Evolutionary conservation across 1,284 basidiomycete genomes (phyloP).

Genomic region (Mycena sp.): DNA sequence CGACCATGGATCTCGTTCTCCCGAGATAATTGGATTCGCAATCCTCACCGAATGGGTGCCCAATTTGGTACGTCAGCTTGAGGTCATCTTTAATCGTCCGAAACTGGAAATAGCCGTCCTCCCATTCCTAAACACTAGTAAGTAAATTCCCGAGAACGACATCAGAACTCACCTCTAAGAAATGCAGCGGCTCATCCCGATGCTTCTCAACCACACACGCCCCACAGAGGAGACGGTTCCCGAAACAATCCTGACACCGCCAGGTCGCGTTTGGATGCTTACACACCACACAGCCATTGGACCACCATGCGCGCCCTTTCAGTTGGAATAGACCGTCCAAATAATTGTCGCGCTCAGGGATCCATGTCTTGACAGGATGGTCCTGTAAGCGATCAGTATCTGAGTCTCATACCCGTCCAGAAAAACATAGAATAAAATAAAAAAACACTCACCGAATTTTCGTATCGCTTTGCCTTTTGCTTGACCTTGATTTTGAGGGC

Average conservation of each 20-base stretch:
- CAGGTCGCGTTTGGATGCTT: background rate
- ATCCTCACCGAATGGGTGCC: background rate
- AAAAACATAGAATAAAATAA: too few species aligned
- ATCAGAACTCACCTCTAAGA: background rate
- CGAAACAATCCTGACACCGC: constrained; percentile 15
- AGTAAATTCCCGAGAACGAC: too few species aligned
- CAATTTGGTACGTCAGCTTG: constrained; percentile 8
- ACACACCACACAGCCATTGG: background rate
- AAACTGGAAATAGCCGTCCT: background rate
- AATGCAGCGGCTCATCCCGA: background rate
- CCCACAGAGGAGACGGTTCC: background rate
- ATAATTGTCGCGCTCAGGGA: background rate
- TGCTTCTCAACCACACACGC: background rate
- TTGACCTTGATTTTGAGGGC: background rate
- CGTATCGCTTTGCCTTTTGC: background rate
- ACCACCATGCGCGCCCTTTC: constrained; percentile 2
- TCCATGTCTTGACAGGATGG: background rate
- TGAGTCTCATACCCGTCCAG: background rate
- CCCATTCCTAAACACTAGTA: constrained; percentile 3
- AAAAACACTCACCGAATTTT: background rate
- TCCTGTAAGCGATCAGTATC: background rate
- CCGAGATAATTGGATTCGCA: background rate
- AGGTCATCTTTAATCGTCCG: background rate
- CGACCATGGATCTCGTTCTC: constrained; percentile 18
- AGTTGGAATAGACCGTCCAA: background rate